These are phyloP conservation scores for Pleurotus tuber-regium DNA, from an alignment of 768 basidiomycete species.

Conservation along the genomic window DNA sequence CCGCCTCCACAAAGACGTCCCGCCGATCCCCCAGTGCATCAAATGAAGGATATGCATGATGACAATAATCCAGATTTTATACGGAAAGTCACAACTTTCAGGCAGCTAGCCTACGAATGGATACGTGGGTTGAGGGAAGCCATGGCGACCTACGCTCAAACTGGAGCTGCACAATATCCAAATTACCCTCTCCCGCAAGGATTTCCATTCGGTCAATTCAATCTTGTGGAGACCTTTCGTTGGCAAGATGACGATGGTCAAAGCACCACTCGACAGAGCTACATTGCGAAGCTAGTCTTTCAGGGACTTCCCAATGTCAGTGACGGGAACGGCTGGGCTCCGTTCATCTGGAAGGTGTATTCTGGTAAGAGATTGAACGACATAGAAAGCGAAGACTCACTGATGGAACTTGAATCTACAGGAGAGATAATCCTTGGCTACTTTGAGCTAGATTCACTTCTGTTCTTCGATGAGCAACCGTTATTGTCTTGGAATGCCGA, in stretches of 20 bases:
- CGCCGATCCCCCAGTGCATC: not conserved
- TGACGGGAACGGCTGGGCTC: not conserved
- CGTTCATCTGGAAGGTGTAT: slow-evolving; percentile 4
- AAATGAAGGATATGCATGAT: slow-evolving; percentile 8
- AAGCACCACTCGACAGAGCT: not conserved
- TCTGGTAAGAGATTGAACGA: not conserved
- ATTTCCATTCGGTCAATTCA: slow-evolving; percentile 4
- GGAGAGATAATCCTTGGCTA: slow-evolving; percentile 5
- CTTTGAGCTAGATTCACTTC: not conserved
- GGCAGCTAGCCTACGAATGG: not conserved
- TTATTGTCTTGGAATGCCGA: slow-evolving; percentile 3
- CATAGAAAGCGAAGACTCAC: not conserved
- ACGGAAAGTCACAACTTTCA: not conserved
- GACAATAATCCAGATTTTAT: slow-evolving; percentile 1
- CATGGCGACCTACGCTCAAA: not conserved
- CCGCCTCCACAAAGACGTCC: not conserved
- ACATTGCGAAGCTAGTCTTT: not conserved
- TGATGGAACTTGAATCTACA: not conserved
- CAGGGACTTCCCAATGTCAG: slow-evolving; percentile 4
- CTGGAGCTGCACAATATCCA: not conserved
- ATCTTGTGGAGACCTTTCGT: not conserved
- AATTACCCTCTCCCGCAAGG: not conserved
- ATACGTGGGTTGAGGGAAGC: not conserved
- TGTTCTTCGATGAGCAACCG: slow-evolving; percentile 6
- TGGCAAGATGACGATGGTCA: slow-evolving; percentile 2